Conservation (phyloP, 192 early-diverging fungal species). For the Phycomyces nitens region DNA sequence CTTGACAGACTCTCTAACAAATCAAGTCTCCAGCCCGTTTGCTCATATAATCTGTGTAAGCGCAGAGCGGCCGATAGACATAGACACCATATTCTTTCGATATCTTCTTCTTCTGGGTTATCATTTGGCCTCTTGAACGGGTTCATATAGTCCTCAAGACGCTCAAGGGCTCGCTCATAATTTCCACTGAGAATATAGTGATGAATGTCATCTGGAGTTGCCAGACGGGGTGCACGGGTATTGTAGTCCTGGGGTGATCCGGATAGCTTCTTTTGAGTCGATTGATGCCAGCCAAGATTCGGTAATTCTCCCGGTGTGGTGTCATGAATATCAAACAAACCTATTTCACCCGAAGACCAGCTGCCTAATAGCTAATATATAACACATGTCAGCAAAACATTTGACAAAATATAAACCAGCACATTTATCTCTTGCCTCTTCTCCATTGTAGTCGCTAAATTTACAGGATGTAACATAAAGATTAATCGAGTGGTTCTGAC, state of each 20-base stretch:
- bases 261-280: neutral
- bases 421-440: conserved; percentile 13
- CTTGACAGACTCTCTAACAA: neutral
- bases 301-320: neutral
- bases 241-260: neutral
- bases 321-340: conserved; percentile 55
- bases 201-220: neutral
- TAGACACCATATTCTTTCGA: neutral
- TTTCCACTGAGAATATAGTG: neutral
- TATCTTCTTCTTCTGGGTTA: neutral
- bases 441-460: conserved; percentile 32
- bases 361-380: conserved; percentile 47
- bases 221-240: neutral
- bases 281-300: neutral
- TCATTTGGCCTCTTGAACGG: neutral
- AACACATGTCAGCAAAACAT: conserved; percentile 1
- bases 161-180: neutral
- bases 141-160: neutral
- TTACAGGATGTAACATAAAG: conserved; percentile 33
- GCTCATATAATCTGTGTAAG: neutral
- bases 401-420: neutral
- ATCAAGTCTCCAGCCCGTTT: neutral
- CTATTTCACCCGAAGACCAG: conserved; percentile 53
- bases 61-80: neutral
- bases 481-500: neutral